Evolutionary conservation across 345 rosid genomes (phyloP).

Genomic region (Eucalyptus erythrocorys): DNA sequence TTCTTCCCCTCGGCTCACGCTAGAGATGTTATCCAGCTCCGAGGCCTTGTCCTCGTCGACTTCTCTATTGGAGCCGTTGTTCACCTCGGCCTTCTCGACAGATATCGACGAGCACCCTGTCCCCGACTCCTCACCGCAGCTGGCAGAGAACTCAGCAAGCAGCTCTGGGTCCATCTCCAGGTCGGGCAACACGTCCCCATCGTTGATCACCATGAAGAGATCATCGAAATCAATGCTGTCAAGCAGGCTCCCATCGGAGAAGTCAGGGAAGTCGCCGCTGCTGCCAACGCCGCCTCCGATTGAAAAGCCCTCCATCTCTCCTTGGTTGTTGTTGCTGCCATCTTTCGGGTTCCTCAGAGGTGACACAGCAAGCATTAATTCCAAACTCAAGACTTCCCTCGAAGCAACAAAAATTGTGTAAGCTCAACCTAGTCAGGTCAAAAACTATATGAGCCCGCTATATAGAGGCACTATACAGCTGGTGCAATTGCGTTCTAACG

Average conservation of each 20-base stretch:
- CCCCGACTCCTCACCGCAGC: constrained; percentile 54
- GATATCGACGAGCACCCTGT: constrained; percentile 13
- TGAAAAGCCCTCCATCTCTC: constrained; percentile 25
- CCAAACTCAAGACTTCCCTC: neutral
- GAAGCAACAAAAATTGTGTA: neutral
- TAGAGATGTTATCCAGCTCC: neutral
- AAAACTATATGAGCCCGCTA: neutral
- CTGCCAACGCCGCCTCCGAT: constrained; percentile 4
- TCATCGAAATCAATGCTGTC: constrained; percentile 78
- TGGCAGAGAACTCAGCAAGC: constrained; percentile 51
- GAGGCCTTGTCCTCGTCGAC: constrained; percentile 11
- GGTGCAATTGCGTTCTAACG: neutral
- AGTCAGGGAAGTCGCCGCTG: constrained; percentile 27
- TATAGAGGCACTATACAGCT: neutral
- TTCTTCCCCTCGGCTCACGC: constrained; percentile 21
- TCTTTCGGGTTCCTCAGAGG: constrained; percentile 24
- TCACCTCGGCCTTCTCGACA: constrained; percentile 6
- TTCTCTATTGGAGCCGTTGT: neutral
- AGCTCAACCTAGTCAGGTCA: neutral
- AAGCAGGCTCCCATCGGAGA: constrained; percentile 33
- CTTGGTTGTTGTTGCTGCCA: constrained; percentile 24
- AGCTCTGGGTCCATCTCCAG: constrained; percentile 77
- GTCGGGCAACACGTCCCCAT: constrained; percentile 54
- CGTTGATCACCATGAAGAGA: constrained; percentile 51
- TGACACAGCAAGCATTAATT: constrained; percentile 62